Evolutionary conservation across 2,329 filamentous ascomycete species (phyloP).

Genomic region (Botrytis fragariae): DNA sequence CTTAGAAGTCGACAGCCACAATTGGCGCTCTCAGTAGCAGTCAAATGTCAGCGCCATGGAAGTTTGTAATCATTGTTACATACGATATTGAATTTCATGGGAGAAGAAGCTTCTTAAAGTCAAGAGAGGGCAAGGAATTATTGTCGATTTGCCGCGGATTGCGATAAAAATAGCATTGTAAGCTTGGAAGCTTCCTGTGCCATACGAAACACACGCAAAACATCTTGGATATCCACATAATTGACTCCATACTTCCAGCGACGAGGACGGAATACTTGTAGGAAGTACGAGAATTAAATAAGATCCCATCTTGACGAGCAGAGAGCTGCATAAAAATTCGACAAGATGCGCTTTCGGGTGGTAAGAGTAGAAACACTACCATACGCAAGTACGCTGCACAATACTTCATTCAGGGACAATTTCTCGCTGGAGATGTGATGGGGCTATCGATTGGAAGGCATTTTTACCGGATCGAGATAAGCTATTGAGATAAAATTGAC

Average conservation of each 20-base stretch:
- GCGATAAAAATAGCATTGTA: neutral
- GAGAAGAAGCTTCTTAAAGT: neutral
- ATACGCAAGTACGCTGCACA: neutral
- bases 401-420: neutral
- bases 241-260: neutral
- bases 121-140: neutral
- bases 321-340: neutral
- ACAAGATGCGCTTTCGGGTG: neutral
- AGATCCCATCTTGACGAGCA: neutral
- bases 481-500: neutral
- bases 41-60: neutral
- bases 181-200: neutral
- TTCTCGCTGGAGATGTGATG: neutral
- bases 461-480: neutral
- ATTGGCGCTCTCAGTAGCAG: neutral
- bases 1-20: neutral
- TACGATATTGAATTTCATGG: neutral
- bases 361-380: neutral
- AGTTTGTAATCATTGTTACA: neutral
- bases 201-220: neutral
- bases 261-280: neutral
- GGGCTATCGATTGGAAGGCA: fast-evolving
- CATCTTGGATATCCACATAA: neutral
- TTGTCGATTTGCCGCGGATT: neutral
- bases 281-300: neutral